Evolutionary conservation across 192 early-diverging fungal species (phyloP), one percentile per base, ranked within the genome.

Genomic region (Mortierella hygrophila): DNA sequence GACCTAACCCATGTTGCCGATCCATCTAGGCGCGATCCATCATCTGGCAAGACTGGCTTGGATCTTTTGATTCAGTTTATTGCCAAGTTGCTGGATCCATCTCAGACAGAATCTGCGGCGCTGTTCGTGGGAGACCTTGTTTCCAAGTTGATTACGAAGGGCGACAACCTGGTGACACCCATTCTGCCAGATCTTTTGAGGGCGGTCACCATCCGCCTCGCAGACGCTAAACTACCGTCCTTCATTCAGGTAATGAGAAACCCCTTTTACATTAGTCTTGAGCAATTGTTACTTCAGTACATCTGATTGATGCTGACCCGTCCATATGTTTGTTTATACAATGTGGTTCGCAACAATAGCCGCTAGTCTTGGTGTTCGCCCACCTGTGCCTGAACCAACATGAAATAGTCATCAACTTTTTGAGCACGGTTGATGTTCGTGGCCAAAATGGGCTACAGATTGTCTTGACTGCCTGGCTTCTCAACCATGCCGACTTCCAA

Each of bases 51-150:
- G 23, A 88, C 90, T 4, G 98, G 98, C 0, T 78, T 98, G 35
- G 95, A 95, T 74, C 92, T 93, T 76, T 85, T 97, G n/a, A 90
- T 99, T 29, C 90, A 94, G 16, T 94, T 97, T 82, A 90, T 98
- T 26, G 95, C 94, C 32, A 92, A 93, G 35, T 82, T 98, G 52
- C 81, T 98, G 78, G 89, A 92, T 29, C 97, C 97, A 40, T 77
- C 89, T 6, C 89, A 92, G 21, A 91, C 91, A 35, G 97, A 99
- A 87, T 95, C 95, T 0, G 93, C 94, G 0, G 91, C 95, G 1
- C 79, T 97, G 29, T 97, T 97, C 88, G 93, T 98, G n/a, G 97
- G 97, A 21, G 96, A 96, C 72, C 86, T 98, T 37, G 93, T 97
- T 35, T 91, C 91, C 29, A 97, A 95, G 71, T 81, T 98, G 35